Conservation (phyloP, 495 filamentous ascomycete species). For the Chlorociboria aeruginascens region DNA sequence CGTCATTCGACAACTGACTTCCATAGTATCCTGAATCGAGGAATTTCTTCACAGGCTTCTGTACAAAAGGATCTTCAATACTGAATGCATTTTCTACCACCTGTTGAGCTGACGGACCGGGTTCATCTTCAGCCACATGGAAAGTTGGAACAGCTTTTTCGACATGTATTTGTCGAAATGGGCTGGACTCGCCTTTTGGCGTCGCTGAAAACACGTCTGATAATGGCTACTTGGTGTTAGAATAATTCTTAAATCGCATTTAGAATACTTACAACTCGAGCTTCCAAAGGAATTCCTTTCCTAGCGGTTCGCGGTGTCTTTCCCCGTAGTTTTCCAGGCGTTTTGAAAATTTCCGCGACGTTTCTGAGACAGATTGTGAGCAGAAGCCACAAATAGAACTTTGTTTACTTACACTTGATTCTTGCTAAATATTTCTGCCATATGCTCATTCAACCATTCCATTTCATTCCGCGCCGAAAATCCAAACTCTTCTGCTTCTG, state of each 20-base stretch:
- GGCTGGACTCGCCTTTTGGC: slow-evolving; percentile 31
- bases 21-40: slow-evolving; percentile 78
- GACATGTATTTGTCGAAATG: slow-evolving; percentile 25
- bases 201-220: slow-evolving; percentile 64
- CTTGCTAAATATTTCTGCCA: slow-evolving; percentile 82
- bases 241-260: slow-evolving; percentile 2
- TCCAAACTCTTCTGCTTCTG: slow-evolving; percentile 77
- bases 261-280: slow-evolving; percentile 50
- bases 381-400: slow-evolving; percentile 19
- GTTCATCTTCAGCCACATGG: slow-evolving; percentile 18
- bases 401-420: slow-evolving; percentile 55
- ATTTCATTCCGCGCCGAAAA: slow-evolving; percentile 83
- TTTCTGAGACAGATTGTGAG: slow-evolving; percentile 40
- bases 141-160: slow-evolving; percentile 17
- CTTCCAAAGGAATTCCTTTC: slow-evolving; percentile 52
- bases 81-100: not conserved
- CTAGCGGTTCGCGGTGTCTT: slow-evolving; percentile 81
- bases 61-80: slow-evolving; percentile 8
- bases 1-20: slow-evolving; percentile 31
- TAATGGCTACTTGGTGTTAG: slow-evolving; percentile 51
- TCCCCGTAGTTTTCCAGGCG: slow-evolving; percentile 83
- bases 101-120: slow-evolving; percentile 2
- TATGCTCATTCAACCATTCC: slow-evolving; percentile 95
- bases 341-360: slow-evolving; percentile 89
- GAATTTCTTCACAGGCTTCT: slow-evolving; percentile 18